Base-by-base conservation (phyloP, 352 stramenopile species). In the Phytophthora podocarpi region DNA sequence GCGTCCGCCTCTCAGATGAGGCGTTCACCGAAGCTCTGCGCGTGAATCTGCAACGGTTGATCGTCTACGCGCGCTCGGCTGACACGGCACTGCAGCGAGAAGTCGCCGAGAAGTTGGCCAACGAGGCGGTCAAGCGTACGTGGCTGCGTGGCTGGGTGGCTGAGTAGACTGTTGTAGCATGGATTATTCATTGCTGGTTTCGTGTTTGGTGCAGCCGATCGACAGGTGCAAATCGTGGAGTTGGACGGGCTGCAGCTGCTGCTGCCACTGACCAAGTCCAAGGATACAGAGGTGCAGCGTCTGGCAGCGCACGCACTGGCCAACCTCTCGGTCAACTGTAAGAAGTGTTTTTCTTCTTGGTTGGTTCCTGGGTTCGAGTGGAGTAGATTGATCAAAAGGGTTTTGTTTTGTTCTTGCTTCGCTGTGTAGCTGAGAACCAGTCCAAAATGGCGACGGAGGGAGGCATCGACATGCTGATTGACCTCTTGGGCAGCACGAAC, bases 241-340 rank as follows among this genome's bases (percentile, higher is more conserved):
- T 77, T 98, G 47, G 92, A 97, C 50, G 94, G 94, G 4, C 74
- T 98, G 57, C 78, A 97, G 67, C 77, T 98, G 53, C 67, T 98
- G 52, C 74, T 98, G 39, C 94, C 94, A 23, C 81, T 98, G 40
- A 97, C 93, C 30, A 79, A 97, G 63, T 97, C 89, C 20, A 93
- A 78, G 40, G 94, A 98, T 71, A 90, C 75, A 10, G 94, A 98
- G 59, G 94, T 98, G 31, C 91, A 97, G 72, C 88, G 94, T 5
- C 72, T 98, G 6, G 93, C 94, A 20, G 94, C 95, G 5, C 94
- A 98, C 35, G 94, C 94, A 48, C 82, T 98, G 23, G 94, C 94
- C 5, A 98, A 98, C 56, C 78, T 98, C 35, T 98, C 90, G 1
- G 94, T 98, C 21, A 97, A 98, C 64, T 92, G 89, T 97, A 74